Conservation (phyloP, 2,329 filamentous ascomycete species). For the Stenocarpella maydis region DNA sequence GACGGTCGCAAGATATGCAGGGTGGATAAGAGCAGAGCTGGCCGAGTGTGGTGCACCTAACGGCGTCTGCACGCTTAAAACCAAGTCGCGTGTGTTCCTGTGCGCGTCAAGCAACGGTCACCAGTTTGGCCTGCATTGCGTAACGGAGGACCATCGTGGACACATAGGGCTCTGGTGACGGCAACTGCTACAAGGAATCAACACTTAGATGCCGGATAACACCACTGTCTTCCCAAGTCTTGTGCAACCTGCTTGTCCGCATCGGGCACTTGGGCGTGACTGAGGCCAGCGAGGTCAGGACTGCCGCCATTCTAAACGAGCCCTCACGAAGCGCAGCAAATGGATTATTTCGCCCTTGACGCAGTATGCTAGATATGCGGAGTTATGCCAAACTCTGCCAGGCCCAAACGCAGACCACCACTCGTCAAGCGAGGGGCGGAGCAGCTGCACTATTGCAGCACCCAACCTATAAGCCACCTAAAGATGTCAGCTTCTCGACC, state of each 20-base stretch:
- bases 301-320: background rate
- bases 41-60: background rate
- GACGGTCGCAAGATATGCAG: background rate
- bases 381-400: background rate
- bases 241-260: background rate
- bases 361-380: background rate
- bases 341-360: slow-evolving; percentile 1
- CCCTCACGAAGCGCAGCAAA: background rate
- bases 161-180: background rate
- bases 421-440: slow-evolving; percentile 22
- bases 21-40: background rate
- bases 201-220: background rate
- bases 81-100: background rate
- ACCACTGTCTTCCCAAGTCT: background rate
- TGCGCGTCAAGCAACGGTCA: background rate
- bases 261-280: slow-evolving; percentile 1
- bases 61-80: background rate
- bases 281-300: background rate
- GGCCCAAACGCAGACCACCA: slow-evolving; percentile 4
- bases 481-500: background rate
- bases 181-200: background rate
- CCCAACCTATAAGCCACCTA: background rate
- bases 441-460: slow-evolving; percentile 11
- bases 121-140: background rate
- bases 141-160: background rate